phyloP scores from a whole-genome alignment of 1,139 yeast species.

The Zygosaccharomyces pseudobailii region DNA sequence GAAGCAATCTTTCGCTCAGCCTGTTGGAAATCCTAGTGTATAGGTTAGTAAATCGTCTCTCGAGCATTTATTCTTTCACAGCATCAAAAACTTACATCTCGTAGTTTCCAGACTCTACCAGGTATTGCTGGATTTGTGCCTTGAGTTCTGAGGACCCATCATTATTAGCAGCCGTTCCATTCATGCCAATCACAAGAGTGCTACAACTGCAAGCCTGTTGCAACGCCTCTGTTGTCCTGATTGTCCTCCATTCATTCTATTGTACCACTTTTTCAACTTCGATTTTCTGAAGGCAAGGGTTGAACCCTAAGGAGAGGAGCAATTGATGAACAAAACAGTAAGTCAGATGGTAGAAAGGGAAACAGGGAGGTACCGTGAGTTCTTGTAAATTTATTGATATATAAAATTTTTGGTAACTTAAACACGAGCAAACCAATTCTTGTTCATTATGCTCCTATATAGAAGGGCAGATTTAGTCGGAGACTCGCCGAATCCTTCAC shows the following conservation, averaged over 20 bases:
- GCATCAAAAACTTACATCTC: constrained; percentile 40
- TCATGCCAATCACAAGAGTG: constrained; percentile 24
- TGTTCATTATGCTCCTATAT: neutral
- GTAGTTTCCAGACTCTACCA: constrained; percentile 76
- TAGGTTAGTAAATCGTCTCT: constrained; percentile 14
- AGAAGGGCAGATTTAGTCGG: neutral
- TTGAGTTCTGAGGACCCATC: constrained; percentile 39
- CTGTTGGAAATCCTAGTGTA: constrained; percentile 46
- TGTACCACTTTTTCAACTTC: neutral
- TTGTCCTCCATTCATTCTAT: constrained; percentile 5
- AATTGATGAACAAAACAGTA: neutral
- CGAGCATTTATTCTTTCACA: constrained; percentile 4
- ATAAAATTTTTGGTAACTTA: neutral
- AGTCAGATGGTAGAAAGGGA: neutral
- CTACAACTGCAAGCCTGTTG: neutral
- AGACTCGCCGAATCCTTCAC: neutral
- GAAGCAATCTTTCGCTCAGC: constrained; percentile 59
- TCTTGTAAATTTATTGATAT: neutral
- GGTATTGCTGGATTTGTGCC: constrained; percentile 61
- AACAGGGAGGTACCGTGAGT: neutral
- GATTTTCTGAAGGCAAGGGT: neutral
- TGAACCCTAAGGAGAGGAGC: neutral
- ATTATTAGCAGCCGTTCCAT: constrained; percentile 3
- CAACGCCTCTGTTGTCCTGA: neutral
- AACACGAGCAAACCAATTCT: too few relatives aligned